Evolutionary conservation across 2,329 filamentous ascomycete genomes (phyloP).

Genomic region (Aspergillus tubingensis): DNA sequence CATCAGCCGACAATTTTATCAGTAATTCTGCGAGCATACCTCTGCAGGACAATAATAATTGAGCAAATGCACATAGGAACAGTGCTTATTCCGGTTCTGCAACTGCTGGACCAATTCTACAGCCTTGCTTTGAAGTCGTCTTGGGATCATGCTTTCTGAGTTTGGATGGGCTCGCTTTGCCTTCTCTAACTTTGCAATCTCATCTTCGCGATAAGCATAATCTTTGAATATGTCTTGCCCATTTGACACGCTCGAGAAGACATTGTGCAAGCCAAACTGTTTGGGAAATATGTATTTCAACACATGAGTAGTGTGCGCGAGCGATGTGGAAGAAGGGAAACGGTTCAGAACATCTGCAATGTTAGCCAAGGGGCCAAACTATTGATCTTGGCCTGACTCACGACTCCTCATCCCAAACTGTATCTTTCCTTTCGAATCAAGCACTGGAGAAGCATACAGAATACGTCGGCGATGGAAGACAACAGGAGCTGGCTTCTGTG

Average conservation of each 20-base stretch:
- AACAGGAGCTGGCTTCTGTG: constrained; percentile 57
- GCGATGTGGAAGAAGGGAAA: constrained; percentile 48
- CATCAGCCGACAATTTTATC: not conserved
- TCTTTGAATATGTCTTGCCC: constrained; percentile 70
- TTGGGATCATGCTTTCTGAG: constrained; percentile 34
- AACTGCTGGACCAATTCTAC: constrained; percentile 65
- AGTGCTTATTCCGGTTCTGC: constrained; percentile 70
- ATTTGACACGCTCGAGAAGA: constrained; percentile 64
- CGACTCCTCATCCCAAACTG: constrained; percentile 67
- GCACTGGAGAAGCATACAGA: constrained; percentile 74
- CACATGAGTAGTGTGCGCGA: constrained; percentile 64
- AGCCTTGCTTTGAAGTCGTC: constrained; percentile 62
- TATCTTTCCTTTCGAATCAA: constrained; percentile 68
- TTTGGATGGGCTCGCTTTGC: constrained; percentile 14
- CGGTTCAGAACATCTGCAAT: constrained; percentile 76
- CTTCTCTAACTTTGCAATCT: constrained; percentile 57
- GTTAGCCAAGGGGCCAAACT: not conserved
- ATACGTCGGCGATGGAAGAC: constrained; percentile 79
- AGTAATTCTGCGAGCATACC: constrained; percentile 36
- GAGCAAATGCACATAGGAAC: constrained; percentile 77
- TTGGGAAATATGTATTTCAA: constrained; percentile 93
- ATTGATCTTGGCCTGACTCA: constrained; percentile 50
- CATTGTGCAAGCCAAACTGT: constrained; percentile 88
- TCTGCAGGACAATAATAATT: constrained; percentile 73
- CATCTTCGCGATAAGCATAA: constrained; percentile 81